phyloP scores from a whole-genome alignment of 2,329 filamentous ascomycete genomes.

The Pseudovirgaria hyperparasitica region DNA sequence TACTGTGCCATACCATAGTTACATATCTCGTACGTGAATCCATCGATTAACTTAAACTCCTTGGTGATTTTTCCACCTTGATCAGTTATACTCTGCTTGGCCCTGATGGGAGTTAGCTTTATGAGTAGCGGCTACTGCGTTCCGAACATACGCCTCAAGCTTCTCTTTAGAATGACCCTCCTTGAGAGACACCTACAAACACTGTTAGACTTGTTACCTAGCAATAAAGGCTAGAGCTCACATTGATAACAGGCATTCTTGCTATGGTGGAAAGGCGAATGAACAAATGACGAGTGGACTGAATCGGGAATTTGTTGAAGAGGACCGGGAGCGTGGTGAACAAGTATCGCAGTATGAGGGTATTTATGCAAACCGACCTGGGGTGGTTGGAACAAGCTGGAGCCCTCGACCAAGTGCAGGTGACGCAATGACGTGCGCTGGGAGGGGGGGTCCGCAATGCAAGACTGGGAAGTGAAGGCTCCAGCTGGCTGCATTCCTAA shows the following conservation, averaged over 20 bases:
- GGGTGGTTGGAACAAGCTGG: too few species aligned
- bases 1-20: too few species aligned
- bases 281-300: too few species aligned
- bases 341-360: too few species aligned
- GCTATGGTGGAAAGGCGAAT: constrained; percentile 3
- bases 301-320: too few species aligned
- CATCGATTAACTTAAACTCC: constrained; percentile 80
- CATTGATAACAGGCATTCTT: constrained; percentile 26
- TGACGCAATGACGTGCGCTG: too few species aligned
- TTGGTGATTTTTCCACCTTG: constrained; percentile 76
- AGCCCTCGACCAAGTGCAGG: too few species aligned
- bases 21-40: constrained; percentile 72
- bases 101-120: constrained; percentile 33
- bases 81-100: constrained; percentile 60
- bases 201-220: constrained; percentile 4
- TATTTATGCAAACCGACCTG: too few species aligned
- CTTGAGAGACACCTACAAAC: constrained; percentile 64
- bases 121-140: neutral
- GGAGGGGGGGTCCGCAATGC: too few species aligned
- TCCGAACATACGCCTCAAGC: constrained; percentile 48
- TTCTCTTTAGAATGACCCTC: constrained; percentile 52
- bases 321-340: too few species aligned
- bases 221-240: constrained; percentile 7
- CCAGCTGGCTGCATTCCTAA: too few species aligned
- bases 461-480: too few species aligned